phyloP scores from a whole-genome alignment of 345 rosid genomes.

The Sisymbrium altissimum region DNA sequence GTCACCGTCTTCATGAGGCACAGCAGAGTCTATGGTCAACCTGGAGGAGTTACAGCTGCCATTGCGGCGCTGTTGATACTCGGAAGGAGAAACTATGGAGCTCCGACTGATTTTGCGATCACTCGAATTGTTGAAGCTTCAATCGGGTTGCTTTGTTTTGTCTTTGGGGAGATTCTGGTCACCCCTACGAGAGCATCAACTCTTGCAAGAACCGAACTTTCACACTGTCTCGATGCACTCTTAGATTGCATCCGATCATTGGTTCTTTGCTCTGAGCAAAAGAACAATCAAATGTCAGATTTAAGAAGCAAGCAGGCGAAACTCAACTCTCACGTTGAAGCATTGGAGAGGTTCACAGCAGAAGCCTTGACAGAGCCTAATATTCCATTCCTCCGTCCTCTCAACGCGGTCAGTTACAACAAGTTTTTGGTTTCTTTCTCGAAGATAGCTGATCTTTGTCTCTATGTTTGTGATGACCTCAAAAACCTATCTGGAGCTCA shows the following conservation, averaged over 20 bases:
- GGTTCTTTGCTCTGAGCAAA: slow-evolving; percentile 28
- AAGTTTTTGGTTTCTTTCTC: slow-evolving; percentile 41
- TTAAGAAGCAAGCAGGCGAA: slow-evolving; percentile 36
- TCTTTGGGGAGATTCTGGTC: slow-evolving; percentile 42
- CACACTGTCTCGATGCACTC: slow-evolving; percentile 32
- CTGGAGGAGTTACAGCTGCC: slow-evolving; percentile 57
- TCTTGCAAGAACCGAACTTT: slow-evolving; percentile 49
- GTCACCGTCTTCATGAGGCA: slow-evolving; percentile 53
- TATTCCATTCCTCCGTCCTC: slow-evolving; percentile 49
- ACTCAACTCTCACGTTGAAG: slow-evolving; percentile 34
- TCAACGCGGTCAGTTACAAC: slow-evolving; percentile 39
- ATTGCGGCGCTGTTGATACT: slow-evolving; percentile 59
- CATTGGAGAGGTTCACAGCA: slow-evolving; percentile 36
- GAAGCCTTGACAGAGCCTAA: slow-evolving; percentile 60
- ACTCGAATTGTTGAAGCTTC: slow-evolving; percentile 55
- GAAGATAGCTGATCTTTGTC: slow-evolving; percentile 44
- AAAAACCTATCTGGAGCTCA: slow-evolving; percentile 38
- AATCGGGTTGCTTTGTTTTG: slow-evolving; percentile 56
- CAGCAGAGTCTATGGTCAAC: slow-evolving; percentile 62
- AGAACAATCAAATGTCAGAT: slow-evolving; percentile 27
- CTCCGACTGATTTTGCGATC: slow-evolving; percentile 53
- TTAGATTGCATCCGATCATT: slow-evolving; percentile 29
- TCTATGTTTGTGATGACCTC: slow-evolving; percentile 34
- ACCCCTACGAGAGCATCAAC: slow-evolving; percentile 57
- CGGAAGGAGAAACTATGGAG: slow-evolving; percentile 58